Evolutionary conservation across 2,329 filamentous ascomycete species (phyloP), one percentile per base, ranked within the genome.

Genomic region (Xylaria sp.): DNA sequence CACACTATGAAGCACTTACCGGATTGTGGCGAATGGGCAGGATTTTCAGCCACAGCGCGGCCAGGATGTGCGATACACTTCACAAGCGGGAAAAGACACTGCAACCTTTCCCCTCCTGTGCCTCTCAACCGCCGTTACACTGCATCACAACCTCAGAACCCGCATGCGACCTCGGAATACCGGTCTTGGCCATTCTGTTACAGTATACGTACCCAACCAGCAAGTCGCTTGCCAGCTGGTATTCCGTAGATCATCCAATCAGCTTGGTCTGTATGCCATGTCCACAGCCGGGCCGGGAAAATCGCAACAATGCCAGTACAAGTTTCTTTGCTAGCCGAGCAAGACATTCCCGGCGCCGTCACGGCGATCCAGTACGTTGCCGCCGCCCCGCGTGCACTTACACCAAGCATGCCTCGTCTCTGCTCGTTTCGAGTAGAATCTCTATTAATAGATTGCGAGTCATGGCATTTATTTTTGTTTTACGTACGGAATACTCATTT

Each of bases 261-360:
- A 13, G 23, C 19, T 1, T 50, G 4, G 11, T n/a, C 19, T 51
- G 49, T 51, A 35, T 51, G 18, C 8, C 11, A 42, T 42, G 37
- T 42, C 9, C 16, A 16, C 16, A 16, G 16, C 16, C 16, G 16
- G 16, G 16, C 16, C 16, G 16, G 16, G 16, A 16, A 16, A 16
- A 16, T 16, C 16, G 16, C 16, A 61, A 59, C 37, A 37, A 71
- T 71, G 70, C 52, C 67, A 35, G 54, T 71, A 63, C 64, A 62
- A 46, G 69, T 72, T 56, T 66, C 66, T 50, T 62, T 57, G 50
- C 62, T 72, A 49, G 62, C 67, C 58, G 70, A 71, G 58, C 63
- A 58, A 63, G 70, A 72, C 52, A 71, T 71, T 37, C 70, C 70
- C 54, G 69, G 70, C 42, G 69, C 68, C 30, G 67, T 72, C 55